These are phyloP conservation scores for Amauroascus niger DNA, from an alignment of 2,329 filamentous ascomycete genomes.

Conservation along the genomic window DNA sequence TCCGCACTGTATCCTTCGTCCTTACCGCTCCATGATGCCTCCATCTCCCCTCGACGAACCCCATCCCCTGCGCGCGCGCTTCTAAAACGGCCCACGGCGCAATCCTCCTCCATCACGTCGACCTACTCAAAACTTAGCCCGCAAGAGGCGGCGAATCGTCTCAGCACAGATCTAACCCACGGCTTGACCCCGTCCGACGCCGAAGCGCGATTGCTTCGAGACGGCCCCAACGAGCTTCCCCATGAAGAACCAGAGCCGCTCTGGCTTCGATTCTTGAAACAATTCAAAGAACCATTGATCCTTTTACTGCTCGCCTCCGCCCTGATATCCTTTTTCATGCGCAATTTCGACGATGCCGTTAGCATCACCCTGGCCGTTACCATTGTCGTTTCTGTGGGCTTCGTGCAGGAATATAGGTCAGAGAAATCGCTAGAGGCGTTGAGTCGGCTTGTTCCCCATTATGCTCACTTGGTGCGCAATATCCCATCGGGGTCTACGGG, in stretches of 20 bases:
- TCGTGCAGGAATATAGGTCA: conserved; percentile 93
- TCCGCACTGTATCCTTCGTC: conserved; percentile 51
- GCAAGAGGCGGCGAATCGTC: conserved; percentile 63
- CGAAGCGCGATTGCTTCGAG: conserved; percentile 62
- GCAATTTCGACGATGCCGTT: conserved; percentile 87
- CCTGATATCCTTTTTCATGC: conserved; percentile 76
- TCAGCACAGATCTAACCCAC: conserved; percentile 72
- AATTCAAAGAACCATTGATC: conserved; percentile 94
- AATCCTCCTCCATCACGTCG: conserved; percentile 32
- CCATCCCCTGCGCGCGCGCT: conserved; percentile 13
- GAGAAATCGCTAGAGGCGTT: conserved; percentile 95
- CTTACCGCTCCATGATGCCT: conserved; percentile 48
- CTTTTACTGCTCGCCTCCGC: conserved; percentile 84
- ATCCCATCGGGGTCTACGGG: conserved; percentile 23
- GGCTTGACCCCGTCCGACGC: conserved; percentile 77
- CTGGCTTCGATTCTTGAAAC: conserved; percentile 89
- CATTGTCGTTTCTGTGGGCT: conserved; percentile 92
- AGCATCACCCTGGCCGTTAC: conserved; percentile 94
- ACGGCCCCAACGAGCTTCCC: conserved; percentile 89
- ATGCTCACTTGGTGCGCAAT: conserved; percentile 81
- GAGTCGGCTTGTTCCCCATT: conserved; percentile 86
- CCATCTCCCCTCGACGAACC: conserved; percentile 20
- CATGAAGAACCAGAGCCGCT: conserved; percentile 88
- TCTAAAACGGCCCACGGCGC: conserved; percentile 9
- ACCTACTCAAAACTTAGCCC: conserved; percentile 59